These are phyloP conservation scores for Vigna angularis DNA, from an alignment of 306 rosid species.

Conservation along the genomic window DNA sequence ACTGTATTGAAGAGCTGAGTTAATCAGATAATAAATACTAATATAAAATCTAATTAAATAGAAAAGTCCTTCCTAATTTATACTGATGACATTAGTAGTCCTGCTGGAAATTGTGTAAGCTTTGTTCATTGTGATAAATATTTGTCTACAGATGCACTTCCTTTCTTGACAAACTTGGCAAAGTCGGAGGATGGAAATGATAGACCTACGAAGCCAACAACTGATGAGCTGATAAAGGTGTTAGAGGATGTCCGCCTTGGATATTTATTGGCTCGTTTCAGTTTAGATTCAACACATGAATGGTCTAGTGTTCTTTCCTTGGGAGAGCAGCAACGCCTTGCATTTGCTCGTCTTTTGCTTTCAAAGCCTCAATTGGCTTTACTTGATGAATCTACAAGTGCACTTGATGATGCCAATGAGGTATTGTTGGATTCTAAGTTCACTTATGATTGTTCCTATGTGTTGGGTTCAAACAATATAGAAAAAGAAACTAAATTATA, in stretches of 20 bases:
- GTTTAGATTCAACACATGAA: constrained; percentile 77
- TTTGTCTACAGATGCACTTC: constrained; percentile 65
- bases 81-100: not conserved
- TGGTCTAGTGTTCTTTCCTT: constrained; percentile 98
- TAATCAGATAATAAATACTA: constrained; percentile 10
- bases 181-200: constrained; percentile 47
- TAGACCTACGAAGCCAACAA: constrained; percentile 65
- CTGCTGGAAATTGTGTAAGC: constrained; percentile 5
- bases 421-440: constrained; percentile 52
- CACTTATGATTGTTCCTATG: not conserved
- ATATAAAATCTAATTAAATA: constrained; percentile 3
- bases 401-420: constrained; percentile 96
- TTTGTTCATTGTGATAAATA: constrained; percentile 38
- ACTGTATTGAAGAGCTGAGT: not conserved
- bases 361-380: constrained; percentile 80
- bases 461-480: not conserved
- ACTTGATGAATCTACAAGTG: constrained; percentile 93
- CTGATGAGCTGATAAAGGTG: constrained; percentile 74
- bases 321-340: constrained; percentile 99
- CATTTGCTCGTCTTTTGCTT: constrained; percentile 91
- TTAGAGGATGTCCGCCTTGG: constrained; percentile 85
- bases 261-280: constrained; percentile 77
- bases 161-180: constrained; percentile 68
- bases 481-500: too few relatives aligned
- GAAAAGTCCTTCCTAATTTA: not conserved